These are phyloP conservation scores for Aspergillus pseudotamarii DNA, from an alignment of 2,329 filamentous ascomycete genomes.

Conservation along the genomic window DNA sequence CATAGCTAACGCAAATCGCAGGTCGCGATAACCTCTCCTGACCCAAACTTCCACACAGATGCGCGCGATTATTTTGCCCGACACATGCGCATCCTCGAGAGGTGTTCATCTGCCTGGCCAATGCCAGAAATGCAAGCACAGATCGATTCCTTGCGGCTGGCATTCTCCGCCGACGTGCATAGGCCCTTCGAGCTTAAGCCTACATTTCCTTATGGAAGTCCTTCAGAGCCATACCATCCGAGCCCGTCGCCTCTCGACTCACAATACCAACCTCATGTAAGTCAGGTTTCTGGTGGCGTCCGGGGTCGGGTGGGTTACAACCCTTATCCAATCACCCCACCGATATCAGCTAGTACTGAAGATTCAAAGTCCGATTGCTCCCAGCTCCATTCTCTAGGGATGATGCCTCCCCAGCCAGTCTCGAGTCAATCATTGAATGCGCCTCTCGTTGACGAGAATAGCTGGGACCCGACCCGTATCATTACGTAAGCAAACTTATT, in stretches of 20 bases:
- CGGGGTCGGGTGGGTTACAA: conserved; percentile 52
- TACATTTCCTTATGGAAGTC: conserved; percentile 83
- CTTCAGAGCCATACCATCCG: conserved; percentile 63
- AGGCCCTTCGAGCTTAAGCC: conserved; percentile 89
- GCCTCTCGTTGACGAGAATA: conserved; percentile 64
- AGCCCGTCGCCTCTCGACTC: conserved; percentile 62
- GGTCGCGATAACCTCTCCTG: conserved; percentile 91
- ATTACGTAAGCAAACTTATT: conserved; percentile 71
- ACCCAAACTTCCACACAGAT: conserved; percentile 82
- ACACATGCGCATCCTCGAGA: conserved; percentile 91
- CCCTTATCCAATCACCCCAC: conserved; percentile 75
- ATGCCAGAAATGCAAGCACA: conserved; percentile 89
- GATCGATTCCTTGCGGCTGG: conserved; percentile 83
- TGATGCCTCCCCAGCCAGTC: conserved; percentile 40
- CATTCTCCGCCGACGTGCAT: conserved; percentile 82
- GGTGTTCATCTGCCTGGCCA: conserved; percentile 78
- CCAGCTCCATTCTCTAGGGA: conserved; percentile 64
- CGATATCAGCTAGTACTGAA: conserved; percentile 71
- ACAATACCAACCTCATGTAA: conserved; percentile 54
- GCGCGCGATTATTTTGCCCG: conserved; percentile 87
- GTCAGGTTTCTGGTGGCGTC: conserved; percentile 49
- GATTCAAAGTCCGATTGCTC: conserved; percentile 77
- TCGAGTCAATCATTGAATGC: conserved; percentile 52
- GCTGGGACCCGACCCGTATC: conserved; percentile 86
- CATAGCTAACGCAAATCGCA: conserved; percentile 41